Base-by-base conservation (phyloP, 331 rosid genomes). In the Malus hybrid region DNA sequence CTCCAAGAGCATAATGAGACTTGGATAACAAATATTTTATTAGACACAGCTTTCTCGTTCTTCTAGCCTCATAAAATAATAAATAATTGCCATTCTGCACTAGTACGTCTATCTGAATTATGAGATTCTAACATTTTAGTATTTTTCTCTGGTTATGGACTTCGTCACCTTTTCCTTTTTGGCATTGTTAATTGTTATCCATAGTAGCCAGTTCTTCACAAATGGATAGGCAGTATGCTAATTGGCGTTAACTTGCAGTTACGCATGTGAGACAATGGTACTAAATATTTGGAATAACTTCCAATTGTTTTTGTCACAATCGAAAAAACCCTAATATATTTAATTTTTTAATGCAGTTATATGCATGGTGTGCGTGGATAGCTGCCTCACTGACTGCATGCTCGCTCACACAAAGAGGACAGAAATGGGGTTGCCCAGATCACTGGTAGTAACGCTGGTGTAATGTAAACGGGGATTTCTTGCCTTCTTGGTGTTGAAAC, bases 361-460 rank as follows among this genome's bases (percentile, higher is more conserved):
- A 82, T 77, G 87, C 95, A 20, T 94, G 99, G 95, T 90, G 96
- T 73, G 93, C 97, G 64, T 83, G 90, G 86, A 85, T 82, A 2
- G 89, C 86, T 63, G 90, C 95, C 24, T 86, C 88, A 15, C 82
- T 94, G 66, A 94, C 99, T 77, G 89, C 93, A 76, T 72, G 81
- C 73, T 93, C 97, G 24, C 24, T 22, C 24, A 3, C 96, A 86
- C 13, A 73, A 56, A 61, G 99, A 94, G 67, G 99, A 94, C 71
- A 86, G 90, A 78, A 91, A 68, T 16, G 99, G 99, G 44, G 93
- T 87, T 71, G 99, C 99, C 70, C 97, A 94, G 86, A 93, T 92
- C 70, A 90, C 97, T 0, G 97, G 99, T 48, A 90, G 97, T 70
- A 94, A 94, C 69, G 95, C 96, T 10, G 82, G 88, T 3, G 99